Percentiles rank a stretch among this genome's conserved stretches.
These are phyloP conservation scores for Botrytis pseudocinerea DNA, from an alignment of 2,329 filamentous ascomycete species.

Conservation along the genomic window DNA sequence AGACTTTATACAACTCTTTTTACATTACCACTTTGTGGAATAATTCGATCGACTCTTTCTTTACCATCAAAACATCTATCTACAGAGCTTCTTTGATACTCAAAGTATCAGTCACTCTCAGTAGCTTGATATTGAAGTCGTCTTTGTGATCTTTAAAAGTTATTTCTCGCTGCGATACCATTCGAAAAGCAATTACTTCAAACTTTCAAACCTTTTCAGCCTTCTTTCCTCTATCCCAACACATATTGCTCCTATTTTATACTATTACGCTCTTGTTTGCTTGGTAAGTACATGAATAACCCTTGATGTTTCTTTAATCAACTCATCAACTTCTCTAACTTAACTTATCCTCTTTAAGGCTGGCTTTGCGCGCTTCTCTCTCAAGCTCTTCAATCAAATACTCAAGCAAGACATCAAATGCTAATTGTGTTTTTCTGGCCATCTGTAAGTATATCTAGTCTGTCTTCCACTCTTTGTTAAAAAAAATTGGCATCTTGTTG, in stretches of 20 bases:
- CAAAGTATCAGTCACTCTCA: background rate
- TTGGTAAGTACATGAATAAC: background rate
- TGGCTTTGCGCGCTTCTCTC: too few species aligned
- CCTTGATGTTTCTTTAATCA: background rate
- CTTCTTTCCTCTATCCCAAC: background rate
- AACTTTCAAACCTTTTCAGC: background rate
- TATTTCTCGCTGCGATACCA: background rate
- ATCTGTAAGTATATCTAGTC: background rate
- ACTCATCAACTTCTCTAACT: background rate
- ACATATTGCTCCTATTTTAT: background rate
- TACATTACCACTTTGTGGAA: background rate
- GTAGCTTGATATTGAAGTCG: background rate
- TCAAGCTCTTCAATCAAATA: too few species aligned
- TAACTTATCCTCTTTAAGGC: background rate
- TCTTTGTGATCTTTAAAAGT: too few species aligned
- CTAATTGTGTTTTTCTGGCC: rapidly evolving
- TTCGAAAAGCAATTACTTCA: background rate
- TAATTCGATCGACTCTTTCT: background rate
- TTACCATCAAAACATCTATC: background rate
- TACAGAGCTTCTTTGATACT: background rate
- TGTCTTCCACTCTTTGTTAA: background rate
- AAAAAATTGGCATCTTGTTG: background rate
- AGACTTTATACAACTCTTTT: slow-evolving; percentile 3
- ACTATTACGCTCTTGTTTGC: background rate
- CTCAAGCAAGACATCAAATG: background rate